phyloP scores from a whole-genome alignment of 768 basidiomycete species.

The Russula sp. region DNA sequence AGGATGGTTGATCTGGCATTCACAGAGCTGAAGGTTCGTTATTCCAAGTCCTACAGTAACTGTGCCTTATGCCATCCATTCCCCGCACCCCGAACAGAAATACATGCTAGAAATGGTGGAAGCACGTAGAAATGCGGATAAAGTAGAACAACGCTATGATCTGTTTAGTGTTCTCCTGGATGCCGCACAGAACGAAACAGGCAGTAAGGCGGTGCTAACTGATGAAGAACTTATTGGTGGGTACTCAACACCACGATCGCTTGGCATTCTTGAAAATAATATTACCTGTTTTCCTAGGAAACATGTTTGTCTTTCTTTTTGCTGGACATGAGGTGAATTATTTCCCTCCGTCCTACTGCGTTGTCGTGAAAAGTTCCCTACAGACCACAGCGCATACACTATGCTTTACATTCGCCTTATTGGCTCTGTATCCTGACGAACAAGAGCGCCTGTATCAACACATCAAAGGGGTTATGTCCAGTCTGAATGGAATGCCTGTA shows the following conservation, averaged over 20 bases:
- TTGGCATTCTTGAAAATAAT: not conserved
- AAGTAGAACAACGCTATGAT: conserved; percentile 31
- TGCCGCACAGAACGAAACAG: conserved; percentile 27
- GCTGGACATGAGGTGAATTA: conserved; percentile 37
- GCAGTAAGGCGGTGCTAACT: conserved; percentile 19
- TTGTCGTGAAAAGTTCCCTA: not conserved
- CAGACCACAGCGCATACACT: conserved; percentile 43
- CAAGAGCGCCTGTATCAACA: conserved; percentile 43
- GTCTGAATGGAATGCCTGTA: conserved; percentile 31
- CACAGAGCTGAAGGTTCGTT: conserved; percentile 43
- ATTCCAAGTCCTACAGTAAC: not conserved
- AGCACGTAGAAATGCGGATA: conserved; percentile 22
- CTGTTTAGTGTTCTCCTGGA: conserved; percentile 34
- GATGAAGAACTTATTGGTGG: conserved; percentile 32
- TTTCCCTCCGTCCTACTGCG: not conserved
- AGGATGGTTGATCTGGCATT: conserved; percentile 40
- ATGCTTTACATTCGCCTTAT: conserved; percentile 41
- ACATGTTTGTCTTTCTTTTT: conserved; percentile 38
- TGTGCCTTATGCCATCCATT: no score
- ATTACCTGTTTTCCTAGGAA: conserved; percentile 10
- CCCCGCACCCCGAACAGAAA: conserved; percentile 11
- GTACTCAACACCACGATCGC: not conserved
- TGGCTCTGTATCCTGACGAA: conserved; percentile 44
- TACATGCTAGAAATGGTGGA: conserved; percentile 36
- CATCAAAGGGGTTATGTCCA: conserved; percentile 37